Percentiles rank a stretch among this genome's conserved stretches.
phyloP scores from a whole-genome alignment of 2,329 filamentous ascomycete genomes.

The Aureobasidium leucospermi region DNA sequence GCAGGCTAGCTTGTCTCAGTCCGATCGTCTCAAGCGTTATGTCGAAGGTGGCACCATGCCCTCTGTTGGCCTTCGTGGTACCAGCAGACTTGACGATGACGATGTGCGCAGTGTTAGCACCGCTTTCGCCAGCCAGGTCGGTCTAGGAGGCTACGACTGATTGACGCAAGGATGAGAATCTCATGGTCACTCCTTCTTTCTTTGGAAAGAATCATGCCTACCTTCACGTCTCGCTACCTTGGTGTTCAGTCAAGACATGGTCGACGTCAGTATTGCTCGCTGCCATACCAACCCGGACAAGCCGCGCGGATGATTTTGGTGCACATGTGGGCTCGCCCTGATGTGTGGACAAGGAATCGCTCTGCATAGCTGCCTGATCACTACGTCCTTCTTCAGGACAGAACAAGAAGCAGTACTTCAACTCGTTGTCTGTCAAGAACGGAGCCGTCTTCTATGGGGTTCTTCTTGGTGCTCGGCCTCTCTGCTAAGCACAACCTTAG shows the following conservation, averaged over 20 bases:
- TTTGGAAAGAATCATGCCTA: not conserved
- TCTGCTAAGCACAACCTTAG: not conserved
- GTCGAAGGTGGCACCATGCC: conserved; percentile 57
- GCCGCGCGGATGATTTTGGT: not conserved
- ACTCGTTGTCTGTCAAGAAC: not conserved
- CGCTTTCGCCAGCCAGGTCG: conserved; percentile 88
- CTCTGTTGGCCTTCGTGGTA: conserved; percentile 27
- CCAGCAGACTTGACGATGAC: conserved; percentile 68
- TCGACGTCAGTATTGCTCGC: not conserved
- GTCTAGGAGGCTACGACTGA: conserved; percentile 28
- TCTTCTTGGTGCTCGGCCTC: not conserved
- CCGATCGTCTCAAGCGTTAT: conserved; percentile 88
- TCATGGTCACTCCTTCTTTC: conserved; percentile 4
- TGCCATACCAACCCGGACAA: not conserved
- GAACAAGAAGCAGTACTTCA: not conserved
- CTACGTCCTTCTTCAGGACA: not conserved
- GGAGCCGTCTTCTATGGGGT: not conserved
- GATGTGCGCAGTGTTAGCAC: conserved; percentile 95
- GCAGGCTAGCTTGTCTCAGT: conserved; percentile 68
- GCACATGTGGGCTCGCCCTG: not conserved
- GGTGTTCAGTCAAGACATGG: not conserved
- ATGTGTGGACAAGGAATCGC: not conserved
- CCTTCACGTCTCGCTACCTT: not conserved
- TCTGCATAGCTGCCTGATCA: not conserved
- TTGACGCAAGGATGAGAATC: conserved; percentile 11